Base-by-base conservation (phyloP, 75 land plant genomes). In the Pseudotsuga menziesii region DNA sequence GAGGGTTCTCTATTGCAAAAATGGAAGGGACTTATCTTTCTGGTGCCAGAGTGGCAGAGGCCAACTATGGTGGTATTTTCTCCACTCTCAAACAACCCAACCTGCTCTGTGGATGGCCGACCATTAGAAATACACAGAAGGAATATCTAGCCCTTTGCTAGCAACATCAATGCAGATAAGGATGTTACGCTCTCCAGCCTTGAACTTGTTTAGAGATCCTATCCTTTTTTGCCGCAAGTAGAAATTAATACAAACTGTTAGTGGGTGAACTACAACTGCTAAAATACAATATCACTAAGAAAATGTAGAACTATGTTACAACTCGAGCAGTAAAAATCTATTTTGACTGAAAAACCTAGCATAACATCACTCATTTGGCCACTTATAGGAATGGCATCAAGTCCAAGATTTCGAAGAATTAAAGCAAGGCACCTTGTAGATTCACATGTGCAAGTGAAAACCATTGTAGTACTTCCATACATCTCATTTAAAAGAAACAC, bases 111-210 rank as follows among this genome's bases (percentile, higher is more conserved):
- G n/a, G n/a, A n/a, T n/a, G n/a, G n/a, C n/a, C n/a, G n/a, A n/a
- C n/a, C n/a, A n/a, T n/a, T n/a, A n/a, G n/a, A n/a, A n/a, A n/a
- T n/a, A n/a, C n/a, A 96, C 99, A 61, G 96, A 87, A 26, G 98
- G 96, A 78, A 96, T 91, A 80, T 96, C 99, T 35, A 96, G 91
- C 11, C 97, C 99, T 79, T 97, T 89, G 64, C 99, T 91, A 20
- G 97, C 97, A 32, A 96, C 99, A 86, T 96, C 99, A 56, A 97
- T 96, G 83, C 94, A 91, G 12, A 96, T 82, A 67, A 96, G 88
- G 27, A 91, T 88, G 78, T 86, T 96, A 66, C 97, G 87, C 29
- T 93, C 99, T 25, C 97, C 97, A 58, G 96, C 82, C 78, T 93
- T 96, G 67, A 96, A 96, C 82, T 85, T 89, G 71, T 88, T 89